These are phyloP conservation scores for Heliosperma pusillum DNA, from an alignment of 148 eudicot species.

Conservation along the genomic window DNA sequence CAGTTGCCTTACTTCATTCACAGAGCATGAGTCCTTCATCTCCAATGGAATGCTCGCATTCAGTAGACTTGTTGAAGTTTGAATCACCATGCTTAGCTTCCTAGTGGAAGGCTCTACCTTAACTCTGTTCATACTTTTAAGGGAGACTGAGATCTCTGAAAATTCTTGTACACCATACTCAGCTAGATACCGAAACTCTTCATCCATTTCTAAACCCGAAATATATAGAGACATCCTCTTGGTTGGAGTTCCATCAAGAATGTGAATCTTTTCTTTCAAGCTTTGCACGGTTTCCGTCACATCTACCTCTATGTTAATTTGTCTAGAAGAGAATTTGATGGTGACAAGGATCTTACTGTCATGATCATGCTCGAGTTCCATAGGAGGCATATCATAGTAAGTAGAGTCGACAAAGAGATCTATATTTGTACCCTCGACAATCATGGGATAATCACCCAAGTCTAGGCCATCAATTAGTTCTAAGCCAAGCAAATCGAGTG, in stretches of 20 bases:
- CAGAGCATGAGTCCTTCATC: slow-evolving; percentile 62
- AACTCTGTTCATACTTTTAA: slow-evolving; percentile 50
- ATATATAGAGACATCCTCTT: slow-evolving; percentile 58
- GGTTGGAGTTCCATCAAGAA: slow-evolving; percentile 76
- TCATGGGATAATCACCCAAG: slow-evolving; percentile 74
- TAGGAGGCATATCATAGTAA: slow-evolving; percentile 9
- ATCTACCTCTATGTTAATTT: slow-evolving; percentile 55
- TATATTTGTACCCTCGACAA: slow-evolving; percentile 61
- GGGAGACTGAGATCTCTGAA: slow-evolving; percentile 56
- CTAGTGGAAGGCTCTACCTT: slow-evolving; percentile 52
- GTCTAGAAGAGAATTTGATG: slow-evolving; percentile 53
- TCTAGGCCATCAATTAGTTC: slow-evolving; percentile 77
- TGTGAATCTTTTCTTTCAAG: slow-evolving; percentile 89
- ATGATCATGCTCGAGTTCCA: slow-evolving; percentile 12
- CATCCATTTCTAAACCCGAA: slow-evolving; percentile 67
- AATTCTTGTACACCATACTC: slow-evolving; percentile 55
- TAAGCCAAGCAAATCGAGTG: slow-evolving; percentile 55
- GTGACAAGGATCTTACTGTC: slow-evolving; percentile 37
- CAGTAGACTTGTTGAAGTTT: slow-evolving; percentile 65
- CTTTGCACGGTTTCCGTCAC: slow-evolving; percentile 68
- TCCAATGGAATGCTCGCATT: slow-evolving; percentile 67
- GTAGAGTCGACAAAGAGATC: slow-evolving; percentile 40
- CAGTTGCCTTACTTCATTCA: slow-evolving; percentile 47
- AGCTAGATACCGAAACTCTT: slow-evolving; percentile 48
- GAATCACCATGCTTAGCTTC: slow-evolving; percentile 59